These are phyloP conservation scores for Yamadazyma oceani DNA, from an alignment of 1,139 yeast species.

Conservation along the genomic window DNA sequence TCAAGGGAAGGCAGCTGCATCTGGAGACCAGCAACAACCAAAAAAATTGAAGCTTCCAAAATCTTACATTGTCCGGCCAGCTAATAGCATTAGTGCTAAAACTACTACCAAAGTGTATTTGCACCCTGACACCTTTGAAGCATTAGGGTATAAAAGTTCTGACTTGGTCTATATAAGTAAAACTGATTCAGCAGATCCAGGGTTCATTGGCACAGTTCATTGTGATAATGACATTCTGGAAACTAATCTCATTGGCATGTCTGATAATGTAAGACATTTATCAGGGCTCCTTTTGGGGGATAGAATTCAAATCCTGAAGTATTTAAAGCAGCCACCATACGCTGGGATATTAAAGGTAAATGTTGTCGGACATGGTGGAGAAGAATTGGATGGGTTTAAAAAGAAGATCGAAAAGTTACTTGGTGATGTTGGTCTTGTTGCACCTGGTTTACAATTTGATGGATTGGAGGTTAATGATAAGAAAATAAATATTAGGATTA, in stretches of 20 bases:
- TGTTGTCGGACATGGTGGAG: slow-evolving; percentile 13
- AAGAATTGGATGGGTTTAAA: slow-evolving; percentile 5
- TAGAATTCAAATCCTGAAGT: slow-evolving; percentile 52
- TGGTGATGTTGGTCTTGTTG: slow-evolving; percentile 52
- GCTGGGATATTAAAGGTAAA: slow-evolving; percentile 29
- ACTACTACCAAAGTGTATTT: slow-evolving; percentile 45
- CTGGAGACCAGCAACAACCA: slow-evolving; percentile 10
- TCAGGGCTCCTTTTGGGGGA: slow-evolving; percentile 73
- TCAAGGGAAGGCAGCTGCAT: slow-evolving; percentile 8
- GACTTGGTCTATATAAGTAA: slow-evolving; percentile 52
- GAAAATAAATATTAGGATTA: slow-evolving; percentile 15
- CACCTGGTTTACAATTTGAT: slow-evolving; percentile 49
- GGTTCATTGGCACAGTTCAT: slow-evolving; percentile 48
- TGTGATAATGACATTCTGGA: slow-evolving; percentile 41
- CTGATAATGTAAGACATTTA: slow-evolving; percentile 48
- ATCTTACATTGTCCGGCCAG: slow-evolving; percentile 60
- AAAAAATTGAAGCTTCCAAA: slow-evolving; percentile 50
- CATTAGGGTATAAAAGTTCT: slow-evolving; percentile 54
- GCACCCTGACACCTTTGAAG: slow-evolving; percentile 52
- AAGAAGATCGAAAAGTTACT: slow-evolving; percentile 37
- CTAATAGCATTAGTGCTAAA: slow-evolving; percentile 22
- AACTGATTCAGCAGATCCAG: slow-evolving; percentile 43
- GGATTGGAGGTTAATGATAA: slow-evolving; percentile 10
- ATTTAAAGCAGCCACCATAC: slow-evolving; percentile 49
- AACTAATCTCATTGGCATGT: slow-evolving; percentile 54